These are phyloP conservation scores for Senecio squalidus DNA, from an alignment of 140 eudicot genomes.

Conservation along the genomic window DNA sequence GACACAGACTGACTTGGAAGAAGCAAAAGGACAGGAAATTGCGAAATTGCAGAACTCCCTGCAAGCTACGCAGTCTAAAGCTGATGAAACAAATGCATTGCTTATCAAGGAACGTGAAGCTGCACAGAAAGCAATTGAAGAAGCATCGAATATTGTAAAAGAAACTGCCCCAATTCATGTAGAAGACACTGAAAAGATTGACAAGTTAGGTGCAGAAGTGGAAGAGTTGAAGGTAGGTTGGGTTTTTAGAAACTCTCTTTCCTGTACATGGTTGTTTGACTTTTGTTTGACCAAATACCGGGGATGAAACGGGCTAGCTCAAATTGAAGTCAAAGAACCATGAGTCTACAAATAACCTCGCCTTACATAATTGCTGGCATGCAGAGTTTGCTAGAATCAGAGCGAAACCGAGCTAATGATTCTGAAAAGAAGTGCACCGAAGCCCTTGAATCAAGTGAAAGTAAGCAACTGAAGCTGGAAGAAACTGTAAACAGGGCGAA, in stretches of 20 bases:
- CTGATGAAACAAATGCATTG: constrained; percentile 63
- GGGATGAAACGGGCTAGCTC: constrained; percentile 3
- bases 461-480: constrained; percentile 67
- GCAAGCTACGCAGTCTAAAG: constrained; percentile 60
- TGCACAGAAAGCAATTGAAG: constrained; percentile 85
- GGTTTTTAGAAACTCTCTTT: not conserved
- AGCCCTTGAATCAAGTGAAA: constrained; percentile 60
- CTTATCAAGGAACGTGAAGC: constrained; percentile 67
- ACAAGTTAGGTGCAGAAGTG: constrained; percentile 55
- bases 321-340: too few species aligned
- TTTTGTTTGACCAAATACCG: constrained; percentile 5
- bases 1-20: constrained; percentile 82
- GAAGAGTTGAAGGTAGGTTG: constrained; percentile 35
- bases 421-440: constrained; percentile 67
- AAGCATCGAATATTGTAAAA: constrained; percentile 59
- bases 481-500: constrained; percentile 73
- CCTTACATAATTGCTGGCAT: constrained; percentile 11
- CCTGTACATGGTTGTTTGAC: constrained; percentile 3
- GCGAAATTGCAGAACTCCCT: constrained; percentile 62
- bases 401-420: constrained; percentile 67
- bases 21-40: constrained; percentile 86
- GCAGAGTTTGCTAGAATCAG: constrained; percentile 57
- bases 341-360: constrained; percentile 1
- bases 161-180: constrained; percentile 72
- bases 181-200: constrained; percentile 82